Evolutionary conservation across 1,139 yeast species (phyloP).

Genomic region (Suhomyces yuchorum): DNA sequence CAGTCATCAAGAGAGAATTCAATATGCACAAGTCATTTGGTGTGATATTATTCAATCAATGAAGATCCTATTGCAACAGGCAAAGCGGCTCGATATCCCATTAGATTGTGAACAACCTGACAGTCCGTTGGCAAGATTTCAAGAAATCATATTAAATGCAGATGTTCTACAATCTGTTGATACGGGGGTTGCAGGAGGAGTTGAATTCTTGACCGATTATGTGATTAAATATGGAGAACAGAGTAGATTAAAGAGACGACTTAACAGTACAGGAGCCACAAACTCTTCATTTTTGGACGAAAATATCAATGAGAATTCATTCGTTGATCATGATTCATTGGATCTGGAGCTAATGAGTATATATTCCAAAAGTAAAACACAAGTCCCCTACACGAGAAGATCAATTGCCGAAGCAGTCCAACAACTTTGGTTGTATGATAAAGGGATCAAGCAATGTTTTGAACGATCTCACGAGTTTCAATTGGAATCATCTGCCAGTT

Average conservation of each 20-base stretch:
- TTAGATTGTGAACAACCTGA: conserved; percentile 60
- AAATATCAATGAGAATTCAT: conserved; percentile 1
- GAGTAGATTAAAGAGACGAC: conserved; percentile 50
- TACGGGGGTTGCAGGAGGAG: conserved; percentile 70
- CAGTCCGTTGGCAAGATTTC: conserved; percentile 47
- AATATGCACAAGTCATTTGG: conserved; percentile 92
- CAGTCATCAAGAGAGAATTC: conserved; percentile 72
- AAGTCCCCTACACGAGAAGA: background rate
- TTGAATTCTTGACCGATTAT: conserved; percentile 62
- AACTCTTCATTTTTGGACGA: conserved; percentile 17
- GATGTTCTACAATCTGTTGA: conserved; percentile 65
- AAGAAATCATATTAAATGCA: conserved; percentile 54
- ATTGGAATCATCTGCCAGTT: conserved; percentile 76
- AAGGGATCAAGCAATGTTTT: conserved; percentile 65
- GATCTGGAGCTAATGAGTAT: conserved; percentile 6
- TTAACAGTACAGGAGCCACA: conserved; percentile 57
- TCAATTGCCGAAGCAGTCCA: conserved; percentile 67
- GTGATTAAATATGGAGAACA: conserved; percentile 63
- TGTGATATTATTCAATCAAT: conserved; percentile 87
- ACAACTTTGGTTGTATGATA: conserved; percentile 66
- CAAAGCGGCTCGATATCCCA: conserved; percentile 59
- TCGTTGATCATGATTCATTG: background rate
- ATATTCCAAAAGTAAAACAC: conserved; percentile 7
- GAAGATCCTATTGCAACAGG: conserved; percentile 77
- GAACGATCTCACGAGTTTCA: conserved; percentile 75